Conservation (phyloP, 1,284 basidiomycete species). For the Schizophyllum amplum region DNA sequence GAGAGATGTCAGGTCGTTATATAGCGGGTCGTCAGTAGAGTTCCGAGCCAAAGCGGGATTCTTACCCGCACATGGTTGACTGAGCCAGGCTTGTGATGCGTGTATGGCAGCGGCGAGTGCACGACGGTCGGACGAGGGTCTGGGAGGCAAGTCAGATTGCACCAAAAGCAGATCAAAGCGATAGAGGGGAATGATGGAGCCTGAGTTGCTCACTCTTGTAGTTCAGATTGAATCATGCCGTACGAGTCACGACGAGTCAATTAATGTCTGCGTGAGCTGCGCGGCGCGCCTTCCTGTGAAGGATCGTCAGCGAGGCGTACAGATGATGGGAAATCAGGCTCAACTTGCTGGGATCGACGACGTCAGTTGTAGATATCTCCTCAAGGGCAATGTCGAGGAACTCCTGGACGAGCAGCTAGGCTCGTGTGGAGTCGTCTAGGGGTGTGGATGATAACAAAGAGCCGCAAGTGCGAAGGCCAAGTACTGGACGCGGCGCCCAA, state of each 20-base stretch:
- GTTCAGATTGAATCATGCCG: background rate
- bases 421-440: background rate
- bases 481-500: constrained; percentile 37
- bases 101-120: constrained; percentile 66
- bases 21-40: too few species aligned
- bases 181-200: too few species aligned
- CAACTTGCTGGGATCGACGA: constrained; percentile 70
- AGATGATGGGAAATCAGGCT: constrained; percentile 17
- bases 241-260: constrained; percentile 32
- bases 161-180: too few species aligned
- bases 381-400: constrained; percentile 81
- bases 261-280: constrained; percentile 55
- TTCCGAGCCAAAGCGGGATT: constrained; percentile 20
- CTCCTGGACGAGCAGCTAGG: constrained; percentile 40
- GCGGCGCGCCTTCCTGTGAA: background rate
- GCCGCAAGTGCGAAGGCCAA: constrained; percentile 14
- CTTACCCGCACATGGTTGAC: constrained; percentile 31
- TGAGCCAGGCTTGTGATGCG: constrained; percentile 71
- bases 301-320: background rate
- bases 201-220: background rate
- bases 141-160: constrained; percentile 20
- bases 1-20: background rate
- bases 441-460: background rate
- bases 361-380: constrained; percentile 67
- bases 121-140: constrained; percentile 20